Evolutionary conservation across 2,329 filamentous ascomycete genomes (phyloP), one percentile per base, ranked within the genome.

Genomic region (Pseudogymnoascus sp.): DNA sequence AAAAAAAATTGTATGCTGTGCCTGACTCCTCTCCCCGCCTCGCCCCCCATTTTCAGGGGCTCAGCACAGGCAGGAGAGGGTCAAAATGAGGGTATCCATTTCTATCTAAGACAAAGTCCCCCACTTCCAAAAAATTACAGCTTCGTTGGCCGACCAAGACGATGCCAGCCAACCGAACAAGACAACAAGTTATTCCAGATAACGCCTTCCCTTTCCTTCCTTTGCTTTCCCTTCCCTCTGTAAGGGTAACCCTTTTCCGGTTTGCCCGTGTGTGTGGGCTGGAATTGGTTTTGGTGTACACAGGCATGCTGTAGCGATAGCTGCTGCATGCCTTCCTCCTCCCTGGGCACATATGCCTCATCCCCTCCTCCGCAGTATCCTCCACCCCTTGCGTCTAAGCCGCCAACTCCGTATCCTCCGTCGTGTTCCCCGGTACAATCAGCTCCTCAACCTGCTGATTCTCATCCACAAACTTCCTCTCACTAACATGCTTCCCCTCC

Each of bases 381-480:
- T n/a, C 35, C 35, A 1, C 12, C 11, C 35, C 1, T n/a, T 2
- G 4, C 39, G 4, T n/a, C 21, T 49, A 49, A 49, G 43, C 43
- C 12, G 43, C 43, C 23, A 49, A 29, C 43, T 49, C 43, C 21
- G 23, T 3, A 49, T 49, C 43, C 43, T n/a, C 43, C 43, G 4
- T 4, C 10, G 12, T 29, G 6, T 26, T 49, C 21, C 43, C 59
- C 19, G 72, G 70, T 10, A 70, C 66, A 65, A 74, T 72, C 41
- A 74, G 64, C 60, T 74, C 72, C 76, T 96, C 91, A 72, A 91
- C 87, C 29, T 80, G 77, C 5, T 77, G 82, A 10, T 80, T 78
- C 58, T 90, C 87, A 63, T 91, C 86, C 60, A 93, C 86, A 76
- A 96, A 97, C 72, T 90, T 93, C 69, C 92, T 83, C 75, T 96